These are phyloP conservation scores for Coprinopsis sp. DNA, from an alignment of 768 basidiomycete species.

Conservation along the genomic window DNA sequence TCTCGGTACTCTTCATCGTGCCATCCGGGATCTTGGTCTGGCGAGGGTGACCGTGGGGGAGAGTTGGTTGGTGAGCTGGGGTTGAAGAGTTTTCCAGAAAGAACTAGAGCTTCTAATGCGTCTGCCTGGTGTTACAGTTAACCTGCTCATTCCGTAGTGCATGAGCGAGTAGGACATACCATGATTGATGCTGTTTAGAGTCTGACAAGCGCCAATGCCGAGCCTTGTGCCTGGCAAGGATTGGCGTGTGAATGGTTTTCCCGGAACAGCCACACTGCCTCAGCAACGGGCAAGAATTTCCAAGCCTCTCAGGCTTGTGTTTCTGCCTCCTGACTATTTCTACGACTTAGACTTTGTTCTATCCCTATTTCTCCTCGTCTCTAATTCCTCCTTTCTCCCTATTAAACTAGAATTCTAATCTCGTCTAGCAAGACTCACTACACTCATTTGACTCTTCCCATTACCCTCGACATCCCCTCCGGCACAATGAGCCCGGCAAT, in stretches of 20 bases:
- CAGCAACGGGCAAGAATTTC: no score
- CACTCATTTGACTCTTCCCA: neutral
- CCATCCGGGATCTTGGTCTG: slow-evolving; percentile 46
- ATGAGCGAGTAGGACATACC: neutral
- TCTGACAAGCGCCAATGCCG: no score
- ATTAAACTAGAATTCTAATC: neutral
- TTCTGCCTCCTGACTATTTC: no score
- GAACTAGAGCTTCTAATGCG: slow-evolving; percentile 66
- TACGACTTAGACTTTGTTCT: neutral
- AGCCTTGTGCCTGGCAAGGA: no score
- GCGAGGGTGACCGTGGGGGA: slow-evolving; percentile 59
- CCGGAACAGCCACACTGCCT: no score
- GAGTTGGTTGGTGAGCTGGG: slow-evolving; percentile 51
- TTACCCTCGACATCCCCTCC: neutral
- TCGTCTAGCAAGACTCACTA: neutral
- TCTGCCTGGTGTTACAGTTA: slow-evolving; percentile 22
- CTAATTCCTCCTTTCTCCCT: neutral
- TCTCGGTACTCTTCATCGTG: slow-evolving; percentile 42
- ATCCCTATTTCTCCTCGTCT: neutral
- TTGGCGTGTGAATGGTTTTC: no score
- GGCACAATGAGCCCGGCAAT: neutral
- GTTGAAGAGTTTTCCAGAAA: slow-evolving; percentile 74
- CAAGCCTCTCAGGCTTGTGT: no score
- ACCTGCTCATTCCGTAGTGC: no score
- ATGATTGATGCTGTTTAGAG: no score